Conservation (phyloP, 331 rosid genomes). For the Quercus phellos region DNA sequence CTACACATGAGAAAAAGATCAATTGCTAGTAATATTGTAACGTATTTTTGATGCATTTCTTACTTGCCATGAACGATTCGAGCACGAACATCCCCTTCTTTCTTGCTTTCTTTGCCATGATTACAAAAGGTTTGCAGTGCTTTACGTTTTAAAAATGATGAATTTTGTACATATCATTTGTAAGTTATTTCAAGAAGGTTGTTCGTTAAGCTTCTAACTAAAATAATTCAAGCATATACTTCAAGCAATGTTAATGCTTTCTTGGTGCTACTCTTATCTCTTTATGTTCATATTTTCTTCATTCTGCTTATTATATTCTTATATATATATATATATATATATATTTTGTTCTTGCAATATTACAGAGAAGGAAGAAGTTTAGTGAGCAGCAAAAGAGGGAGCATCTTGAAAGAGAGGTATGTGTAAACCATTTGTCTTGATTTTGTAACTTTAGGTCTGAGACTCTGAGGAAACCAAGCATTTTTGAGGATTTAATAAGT, state of each 20-base stretch:
- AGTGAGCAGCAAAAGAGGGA: conserved; percentile 54
- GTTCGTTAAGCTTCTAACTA: too few relatives aligned
- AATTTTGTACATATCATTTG: too few relatives aligned
- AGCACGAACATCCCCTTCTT: too few relatives aligned
- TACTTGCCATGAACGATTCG: too few relatives aligned
- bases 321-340: too few relatives aligned
- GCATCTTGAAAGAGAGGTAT: conserved; percentile 90
- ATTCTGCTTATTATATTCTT: background rate
- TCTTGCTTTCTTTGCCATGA: too few relatives aligned
- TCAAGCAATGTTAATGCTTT: background rate
- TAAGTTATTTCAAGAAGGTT: too few relatives aligned
- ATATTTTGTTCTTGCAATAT: background rate
- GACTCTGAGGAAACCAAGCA: background rate
- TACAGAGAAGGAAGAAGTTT: conserved; percentile 64
- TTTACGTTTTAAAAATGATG: too few relatives aligned
- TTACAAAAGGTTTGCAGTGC: too few relatives aligned
- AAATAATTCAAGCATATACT: too few relatives aligned
- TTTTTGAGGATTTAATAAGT: background rate
- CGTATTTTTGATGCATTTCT: background rate
- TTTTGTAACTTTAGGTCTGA: too few relatives aligned
- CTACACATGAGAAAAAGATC: background rate
- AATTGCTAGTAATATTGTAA: background rate
- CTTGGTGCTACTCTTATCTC: background rate
- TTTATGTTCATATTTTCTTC: background rate
- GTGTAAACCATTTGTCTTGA: background rate